Base-by-base conservation (phyloP, 192 early-diverging fungal species). In the Coemansia sp. region DNA sequence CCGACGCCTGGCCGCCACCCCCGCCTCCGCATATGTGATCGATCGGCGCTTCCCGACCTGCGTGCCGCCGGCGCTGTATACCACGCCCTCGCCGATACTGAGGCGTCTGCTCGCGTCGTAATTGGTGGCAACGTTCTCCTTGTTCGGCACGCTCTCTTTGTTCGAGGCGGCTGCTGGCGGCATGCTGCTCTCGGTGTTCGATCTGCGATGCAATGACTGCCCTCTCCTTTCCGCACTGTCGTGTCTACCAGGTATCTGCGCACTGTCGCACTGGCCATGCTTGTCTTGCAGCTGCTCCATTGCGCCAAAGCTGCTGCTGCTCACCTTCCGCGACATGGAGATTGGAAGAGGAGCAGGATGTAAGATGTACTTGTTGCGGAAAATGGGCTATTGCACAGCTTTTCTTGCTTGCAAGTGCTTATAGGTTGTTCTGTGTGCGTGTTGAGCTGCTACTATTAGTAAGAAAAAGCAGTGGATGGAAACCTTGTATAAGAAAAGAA, bases 11-110 rank as follows among this genome's bases (percentile, higher is more conserved):
- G 31, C 75, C 12, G 61, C 23, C 33, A 57, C 34, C 20, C 59
- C 67, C 9, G 66, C 61, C 37, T 80, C 77, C 10, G 64, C 72
- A 21, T 68, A 74, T 12, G 68, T 74, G 18, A 53, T 57, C 20
- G 77, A 74, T 58, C 26, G 48, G 18, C 72, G 68, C 21, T 67
- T 51, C 2, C 23, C 40, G 9, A 66, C 29, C 26, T 42, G 58
- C 5, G 62, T 30, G 23, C 64, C 64, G 51, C 33, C 56, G 7
- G 15, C 40, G 40, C 40, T 18, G 18, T 42, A 37, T 34, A 13
- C 25, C 30, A 61, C 58, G 42, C 21, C 26, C 49, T 52, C 49
- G 23, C 25, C 25, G 49, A 52, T 52, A 13, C 49, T 52, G 20
- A 16, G 49, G 10, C 49, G 25, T 23, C 26, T 0, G 49, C 25